phyloP scores from a whole-genome alignment of 495 filamentous ascomycete species.

The Aspergillus olivimuriae region DNA sequence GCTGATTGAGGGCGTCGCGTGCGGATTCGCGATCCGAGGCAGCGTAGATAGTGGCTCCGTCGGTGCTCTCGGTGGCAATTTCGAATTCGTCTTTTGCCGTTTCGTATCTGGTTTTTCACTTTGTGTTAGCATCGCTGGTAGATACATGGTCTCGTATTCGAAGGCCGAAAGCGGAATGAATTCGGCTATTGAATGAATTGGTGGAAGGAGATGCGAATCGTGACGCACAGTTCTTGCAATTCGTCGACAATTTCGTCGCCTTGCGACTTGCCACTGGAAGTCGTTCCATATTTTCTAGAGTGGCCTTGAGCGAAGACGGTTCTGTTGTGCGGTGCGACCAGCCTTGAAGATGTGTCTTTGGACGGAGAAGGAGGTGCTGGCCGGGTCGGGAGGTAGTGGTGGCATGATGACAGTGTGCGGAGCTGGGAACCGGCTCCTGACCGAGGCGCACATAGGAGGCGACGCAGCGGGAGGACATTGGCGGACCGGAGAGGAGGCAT shows the following conservation, averaged over 20 bases:
- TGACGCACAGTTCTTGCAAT: constrained; percentile 26
- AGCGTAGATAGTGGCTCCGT: constrained; percentile 38
- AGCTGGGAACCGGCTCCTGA: no score
- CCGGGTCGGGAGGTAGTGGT: no score
- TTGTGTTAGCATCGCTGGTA: constrained; percentile 2
- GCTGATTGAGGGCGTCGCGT: constrained; percentile 36
- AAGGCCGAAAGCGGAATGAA: no score
- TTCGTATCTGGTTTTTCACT: constrained; percentile 22
- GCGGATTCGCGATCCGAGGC: constrained; percentile 41
- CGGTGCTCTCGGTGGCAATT: constrained; percentile 42
- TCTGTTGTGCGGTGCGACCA: no score
- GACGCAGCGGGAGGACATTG: no score
- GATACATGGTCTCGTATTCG: not conserved
- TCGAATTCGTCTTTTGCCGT: constrained; percentile 43
- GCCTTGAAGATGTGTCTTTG: no score
- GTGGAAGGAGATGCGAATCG: not conserved
- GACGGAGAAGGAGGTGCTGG: no score
- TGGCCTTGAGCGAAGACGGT: no score
- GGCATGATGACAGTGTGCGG: no score
- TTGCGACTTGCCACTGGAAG: constrained; percentile 15
- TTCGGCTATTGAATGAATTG: not conserved
- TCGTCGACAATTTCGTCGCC: constrained; percentile 38
- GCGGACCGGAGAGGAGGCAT: no score
- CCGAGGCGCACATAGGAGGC: no score
- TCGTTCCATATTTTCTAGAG: no score